Percentiles rank a stretch among this genome's conserved stretches.
Evolutionary conservation across 805 yeast genomes (phyloP).

Genomic region (Candida ulmi): DNA sequence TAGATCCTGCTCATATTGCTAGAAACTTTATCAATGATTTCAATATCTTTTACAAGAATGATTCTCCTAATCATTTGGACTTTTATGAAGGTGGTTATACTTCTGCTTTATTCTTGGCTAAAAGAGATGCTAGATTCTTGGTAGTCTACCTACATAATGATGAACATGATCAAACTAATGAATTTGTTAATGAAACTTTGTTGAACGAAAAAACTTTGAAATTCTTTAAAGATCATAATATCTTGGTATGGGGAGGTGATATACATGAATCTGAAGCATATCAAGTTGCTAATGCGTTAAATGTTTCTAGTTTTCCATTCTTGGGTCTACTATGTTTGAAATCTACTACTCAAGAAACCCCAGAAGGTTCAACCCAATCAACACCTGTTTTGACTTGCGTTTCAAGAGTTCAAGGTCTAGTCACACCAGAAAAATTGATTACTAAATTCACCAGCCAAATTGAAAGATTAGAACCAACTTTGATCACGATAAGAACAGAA

Average conservation of each 20-base stretch:
- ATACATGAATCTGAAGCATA: constrained; percentile 75
- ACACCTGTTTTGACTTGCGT: constrained; percentile 57
- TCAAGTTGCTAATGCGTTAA: constrained; percentile 72
- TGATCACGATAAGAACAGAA: constrained; percentile 57
- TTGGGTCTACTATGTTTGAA: constrained; percentile 71
- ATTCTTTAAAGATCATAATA: constrained; percentile 42
- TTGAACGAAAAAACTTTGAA: constrained; percentile 44
- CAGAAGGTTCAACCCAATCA: constrained; percentile 47
- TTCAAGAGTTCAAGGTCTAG: constrained; percentile 55
- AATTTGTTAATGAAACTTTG: constrained; percentile 50
- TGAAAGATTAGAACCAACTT: constrained; percentile 54
- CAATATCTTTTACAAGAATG: constrained; percentile 36
- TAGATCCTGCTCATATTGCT: constrained; percentile 50
- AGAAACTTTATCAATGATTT: constrained; percentile 44
- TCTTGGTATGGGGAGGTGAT: constrained; percentile 85
- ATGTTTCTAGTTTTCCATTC: constrained; percentile 75
- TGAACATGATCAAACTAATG: constrained; percentile 55
- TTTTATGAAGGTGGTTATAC: constrained; percentile 73
- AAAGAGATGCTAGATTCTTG: constrained; percentile 64
- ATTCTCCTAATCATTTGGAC: constrained; percentile 18
- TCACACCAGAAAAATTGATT: constrained; percentile 36
- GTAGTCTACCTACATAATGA: constrained; percentile 69
- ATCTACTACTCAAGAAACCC: constrained; percentile 43
- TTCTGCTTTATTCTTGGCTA: constrained; percentile 67
- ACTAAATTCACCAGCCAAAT: constrained; percentile 40